Evolutionary conservation across 1,284 basidiomycete species (phyloP).

Genomic region (Meripilus lineatus): DNA sequence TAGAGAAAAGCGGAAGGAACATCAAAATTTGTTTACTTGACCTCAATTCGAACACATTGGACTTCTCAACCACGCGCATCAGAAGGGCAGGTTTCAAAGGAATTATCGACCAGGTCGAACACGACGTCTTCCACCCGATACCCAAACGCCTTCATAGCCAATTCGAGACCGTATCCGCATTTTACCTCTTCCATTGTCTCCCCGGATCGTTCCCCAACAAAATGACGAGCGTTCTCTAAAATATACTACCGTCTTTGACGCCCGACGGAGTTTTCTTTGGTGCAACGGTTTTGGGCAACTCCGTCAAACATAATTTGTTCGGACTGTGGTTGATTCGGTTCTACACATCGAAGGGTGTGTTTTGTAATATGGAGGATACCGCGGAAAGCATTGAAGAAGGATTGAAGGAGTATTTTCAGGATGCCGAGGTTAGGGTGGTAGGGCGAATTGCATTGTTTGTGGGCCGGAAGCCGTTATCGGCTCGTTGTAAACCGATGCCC

Average conservation of each 20-base stretch:
- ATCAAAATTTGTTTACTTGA: constrained; percentile 20
- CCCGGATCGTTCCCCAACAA: constrained; percentile 19
- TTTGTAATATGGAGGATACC: constrained; percentile 16
- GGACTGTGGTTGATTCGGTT: constrained; percentile 14
- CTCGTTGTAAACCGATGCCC: too few relatives aligned
- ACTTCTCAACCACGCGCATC: constrained; percentile 10
- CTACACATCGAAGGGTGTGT: constrained; percentile 18
- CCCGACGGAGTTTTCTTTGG: constrained; percentile 20
- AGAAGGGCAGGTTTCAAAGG: constrained; percentile 16
- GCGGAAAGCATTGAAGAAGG: constrained; percentile 15
- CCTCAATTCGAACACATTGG: constrained; percentile 18
- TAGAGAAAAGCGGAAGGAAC: constrained; percentile 16
- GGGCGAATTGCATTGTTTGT: constrained; percentile 20
- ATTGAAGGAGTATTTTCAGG: constrained; percentile 15
- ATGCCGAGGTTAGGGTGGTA: constrained; percentile 16
- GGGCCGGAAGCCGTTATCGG: constrained; percentile 12
- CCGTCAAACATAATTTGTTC: constrained; percentile 18
- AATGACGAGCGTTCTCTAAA: constrained; percentile 12
- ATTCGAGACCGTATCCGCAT: constrained; percentile 21
- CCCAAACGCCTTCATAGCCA: constrained; percentile 8
- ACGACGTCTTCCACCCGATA: constrained; percentile 17
- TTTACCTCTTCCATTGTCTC: constrained; percentile 23
- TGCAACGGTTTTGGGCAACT: constrained; percentile 18
- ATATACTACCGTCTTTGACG: constrained; percentile 13
- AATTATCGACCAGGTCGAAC: constrained; percentile 13